Evolutionary conservation across 495 filamentous ascomycete genomes (phyloP), one percentile per base, ranked within the genome.

Genomic region (Hypomontagnella submonticulosa): DNA sequence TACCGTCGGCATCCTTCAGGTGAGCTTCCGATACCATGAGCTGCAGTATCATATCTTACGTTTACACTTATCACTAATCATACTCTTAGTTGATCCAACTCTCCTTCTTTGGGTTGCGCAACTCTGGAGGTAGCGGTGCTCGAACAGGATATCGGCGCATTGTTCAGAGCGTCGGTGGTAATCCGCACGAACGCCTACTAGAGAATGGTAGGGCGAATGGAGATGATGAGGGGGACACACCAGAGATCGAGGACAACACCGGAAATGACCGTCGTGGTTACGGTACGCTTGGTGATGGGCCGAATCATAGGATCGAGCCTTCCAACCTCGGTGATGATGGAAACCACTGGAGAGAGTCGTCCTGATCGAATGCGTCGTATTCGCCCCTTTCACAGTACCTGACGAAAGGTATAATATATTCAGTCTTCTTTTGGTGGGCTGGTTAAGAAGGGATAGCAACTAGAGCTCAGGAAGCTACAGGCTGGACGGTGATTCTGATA

Each of bases 1-100:
- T 1, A 53, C 60, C 5, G 66, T 72, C 10, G 73, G 71, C 7
- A 16, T 77, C 15, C 48, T 77, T n/a, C 75, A 77, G 56, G 73
- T 77, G 32, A 48, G 34, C 1, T 27, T 27, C 23, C 23, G 6
- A 27, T 19, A 19, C 38, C 11, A 18, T 11, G 11, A 6, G 1
- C n/a, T 19, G 23, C 23, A 6, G 12, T 44, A 7, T 19, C 38
- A 16, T 16, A n/a, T n/a, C n/a, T n/a, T 12, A 20, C 10, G 33
- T 16, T 56, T 2, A n/a, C 20, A 41, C 13, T 49, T 4, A 30
- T 32, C 10, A 50, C 18, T 52, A 23, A 64, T 16, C 23, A 23
- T 0, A 0, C 6, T 15, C 34, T 15, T 27, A 73, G 71, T 3
- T 72, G 18, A 44, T 59, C 13, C 53, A 70, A 12, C 59, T 74